phyloP scores from a whole-genome alignment of 305 asterid genomes.

The Caryopteris hybrid region DNA sequence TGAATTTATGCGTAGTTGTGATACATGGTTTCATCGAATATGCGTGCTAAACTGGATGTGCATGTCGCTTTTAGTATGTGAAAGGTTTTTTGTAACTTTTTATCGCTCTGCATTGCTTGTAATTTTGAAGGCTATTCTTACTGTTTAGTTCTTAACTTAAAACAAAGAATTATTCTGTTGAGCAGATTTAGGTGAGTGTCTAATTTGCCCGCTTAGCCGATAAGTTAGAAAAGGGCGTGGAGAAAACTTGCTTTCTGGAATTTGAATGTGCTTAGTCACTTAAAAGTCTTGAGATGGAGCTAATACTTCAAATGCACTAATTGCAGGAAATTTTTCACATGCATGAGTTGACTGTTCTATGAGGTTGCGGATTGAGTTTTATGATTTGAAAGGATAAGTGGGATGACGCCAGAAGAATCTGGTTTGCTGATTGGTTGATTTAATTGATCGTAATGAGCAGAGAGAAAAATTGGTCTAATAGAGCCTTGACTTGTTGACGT shows the following conservation, averaged over 20 bases:
- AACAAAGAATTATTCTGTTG: not conserved
- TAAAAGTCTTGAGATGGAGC: not conserved
- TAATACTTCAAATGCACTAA: conserved; percentile 17
- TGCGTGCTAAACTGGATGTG: not conserved
- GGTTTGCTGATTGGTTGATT: conserved; percentile 15
- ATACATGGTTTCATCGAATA: not conserved
- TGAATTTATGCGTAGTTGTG: not conserved
- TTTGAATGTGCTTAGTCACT: conserved; percentile 5
- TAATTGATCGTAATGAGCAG: conserved; percentile 14
- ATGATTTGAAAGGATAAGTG: conserved; percentile 4
- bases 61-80: not conserved
- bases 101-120: conserved; percentile 17
- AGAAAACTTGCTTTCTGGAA: not conserved
- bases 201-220: not conserved
- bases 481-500: conserved; percentile 29
- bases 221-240: conserved; percentile 8
- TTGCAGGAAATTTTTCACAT: conserved; percentile 27
- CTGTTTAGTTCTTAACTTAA: not conserved
- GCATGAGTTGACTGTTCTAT: not conserved
- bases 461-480: conserved; percentile 1
- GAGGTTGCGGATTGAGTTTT: not conserved
- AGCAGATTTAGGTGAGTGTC: not conserved
- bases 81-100: not conserved
- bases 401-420: conserved; percentile 2
- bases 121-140: not conserved